Base-by-base conservation (phyloP, 768 basidiomycete species). In the Mycena rebaudengoi region DNA sequence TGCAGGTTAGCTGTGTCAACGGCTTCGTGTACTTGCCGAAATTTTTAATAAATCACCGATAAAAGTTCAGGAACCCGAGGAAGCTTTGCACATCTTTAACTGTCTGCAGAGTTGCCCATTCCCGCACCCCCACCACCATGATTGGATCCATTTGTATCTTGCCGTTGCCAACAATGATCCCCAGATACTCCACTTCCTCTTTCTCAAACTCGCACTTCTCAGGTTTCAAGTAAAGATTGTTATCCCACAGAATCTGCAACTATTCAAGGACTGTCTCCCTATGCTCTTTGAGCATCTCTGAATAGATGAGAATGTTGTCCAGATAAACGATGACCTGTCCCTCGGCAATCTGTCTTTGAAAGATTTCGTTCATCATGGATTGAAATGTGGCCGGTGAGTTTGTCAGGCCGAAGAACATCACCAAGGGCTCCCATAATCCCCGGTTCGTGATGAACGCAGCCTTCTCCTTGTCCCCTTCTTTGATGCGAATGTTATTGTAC, bases 51-150 rank as follows among this genome's bases (percentile, higher is more conserved):
- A 82, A 83, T 3, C 65, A 40, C 2, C 70, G 32, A 21, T 80
- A 81, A 41, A 78, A 83, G 55, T 80, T 80, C 3, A 69, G 48
- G 35, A 86, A 84, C 2, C 85, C 80, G 0, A 85, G 60, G 62
- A 86, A 86, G 3, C 69, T 70, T 62, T 76, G 74, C 0, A 83
- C 35, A 28, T 82, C 71, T 25, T 70, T 72, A 5, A 79, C 68
- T 0, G 44, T 75, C 0, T 26, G 63, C 0, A 82, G 82, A 0
- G n/a, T 50, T 0, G 77, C 80, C 83, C 84, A 85, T 0, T 80
- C 70, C 0, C 26, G 10, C 3, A 86, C 71, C 0, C 73, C 75
- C 2, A 71, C 30, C 0, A 85, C 51, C 64, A 85, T 85, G 0
- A 56, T 52, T 0, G 71, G 70, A 40, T 82, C 77, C 81, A 84